A percentile compares a stretch with the other conserved stretches of the same genome.
These are phyloP conservation scores for Neofusicoccum parvum DNA, from an alignment of 2,329 filamentous ascomycete species.

Conservation along the genomic window DNA sequence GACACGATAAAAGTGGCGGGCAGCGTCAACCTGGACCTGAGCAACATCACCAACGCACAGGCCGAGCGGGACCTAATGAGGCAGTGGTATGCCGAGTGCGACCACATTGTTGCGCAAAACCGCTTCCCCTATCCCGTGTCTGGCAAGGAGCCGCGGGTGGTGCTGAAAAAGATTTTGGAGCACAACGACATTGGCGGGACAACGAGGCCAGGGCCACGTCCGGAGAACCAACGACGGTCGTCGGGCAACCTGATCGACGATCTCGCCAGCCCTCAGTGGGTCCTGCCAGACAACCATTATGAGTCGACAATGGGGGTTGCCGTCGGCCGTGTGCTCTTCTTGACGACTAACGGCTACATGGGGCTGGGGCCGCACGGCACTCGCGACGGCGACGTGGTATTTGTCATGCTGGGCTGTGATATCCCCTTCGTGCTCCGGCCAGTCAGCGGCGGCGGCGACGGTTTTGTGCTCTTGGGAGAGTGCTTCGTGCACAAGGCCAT, in stretches of 20 bases:
- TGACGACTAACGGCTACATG: slow-evolving; percentile 17
- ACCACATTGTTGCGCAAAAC: slow-evolving; percentile 1
- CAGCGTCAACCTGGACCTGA: slow-evolving; percentile 10
- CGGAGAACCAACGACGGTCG: background rate
- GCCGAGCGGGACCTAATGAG: slow-evolving; percentile 11
- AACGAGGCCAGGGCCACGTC: background rate
- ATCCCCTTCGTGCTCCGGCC: slow-evolving; percentile 21
- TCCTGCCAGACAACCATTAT: slow-evolving; percentile 14
- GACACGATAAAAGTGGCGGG: slow-evolving; percentile 10
- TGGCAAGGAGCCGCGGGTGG: background rate
- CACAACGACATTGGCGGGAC: slow-evolving; percentile 3
- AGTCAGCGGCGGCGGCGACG: background rate
- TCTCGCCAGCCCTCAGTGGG: slow-evolving; percentile 13
- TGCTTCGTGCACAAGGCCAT: slow-evolving; percentile 22
- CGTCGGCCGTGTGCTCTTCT: slow-evolving; percentile 19
- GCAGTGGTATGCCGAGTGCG: slow-evolving; percentile 14
- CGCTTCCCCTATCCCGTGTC: slow-evolving; percentile 11
- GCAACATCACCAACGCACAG: background rate
- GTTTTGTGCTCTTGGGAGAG: slow-evolving; percentile 16
- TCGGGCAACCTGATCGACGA: slow-evolving; percentile 22
- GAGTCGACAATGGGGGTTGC: slow-evolving; percentile 18
- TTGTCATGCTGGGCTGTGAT: slow-evolving; percentile 20
- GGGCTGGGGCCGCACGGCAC: slow-evolving; percentile 21
- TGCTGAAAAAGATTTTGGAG: slow-evolving; percentile 17
- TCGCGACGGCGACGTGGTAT: slow-evolving; percentile 20